Conservation (phyloP, 2,329 filamentous ascomycete species). For the Hymenoscyphus scutula region DNA sequence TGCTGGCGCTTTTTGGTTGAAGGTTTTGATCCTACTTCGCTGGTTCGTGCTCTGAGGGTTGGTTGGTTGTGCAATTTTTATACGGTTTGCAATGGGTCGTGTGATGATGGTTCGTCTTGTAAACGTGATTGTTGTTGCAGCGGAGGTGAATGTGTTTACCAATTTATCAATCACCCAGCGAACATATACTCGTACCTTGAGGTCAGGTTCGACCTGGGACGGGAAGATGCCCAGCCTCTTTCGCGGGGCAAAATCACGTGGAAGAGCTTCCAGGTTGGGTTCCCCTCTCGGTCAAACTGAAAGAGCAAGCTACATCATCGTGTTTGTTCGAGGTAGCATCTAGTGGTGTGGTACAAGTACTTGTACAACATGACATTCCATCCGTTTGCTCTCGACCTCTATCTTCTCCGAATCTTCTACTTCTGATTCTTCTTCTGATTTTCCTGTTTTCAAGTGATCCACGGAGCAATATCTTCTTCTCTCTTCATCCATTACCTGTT, state of each 20-base stretch:
- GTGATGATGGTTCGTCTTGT: background rate
- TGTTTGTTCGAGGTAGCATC: background rate
- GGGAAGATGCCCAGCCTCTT: too few relatives aligned
- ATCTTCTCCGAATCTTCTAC: background rate
- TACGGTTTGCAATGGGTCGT: background rate
- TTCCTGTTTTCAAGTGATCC: background rate
- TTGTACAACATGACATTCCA: background rate
- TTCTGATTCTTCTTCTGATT: background rate
- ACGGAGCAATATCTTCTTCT: background rate
- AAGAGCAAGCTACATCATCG: background rate
- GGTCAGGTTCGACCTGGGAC: too few relatives aligned
- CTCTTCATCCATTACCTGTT: background rate
- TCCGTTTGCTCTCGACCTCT: background rate
- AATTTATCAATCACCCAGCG: too few relatives aligned
- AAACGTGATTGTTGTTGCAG: background rate
- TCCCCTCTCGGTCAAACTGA: background rate
- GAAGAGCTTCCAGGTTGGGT: too few relatives aligned
- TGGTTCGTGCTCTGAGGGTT: background rate
- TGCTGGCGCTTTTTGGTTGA: background rate
- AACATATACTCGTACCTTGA: too few relatives aligned
- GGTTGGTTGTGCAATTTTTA: background rate
- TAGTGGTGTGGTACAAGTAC: slow-evolving; percentile 5
- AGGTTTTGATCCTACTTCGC: background rate
- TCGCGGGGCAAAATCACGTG: too few relatives aligned
- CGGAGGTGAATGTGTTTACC: background rate